Percentiles rank a stretch among this genome's conserved stretches.
phyloP scores from a whole-genome alignment of 495 filamentous ascomycete genomes.

The Podospora anserina region DNA sequence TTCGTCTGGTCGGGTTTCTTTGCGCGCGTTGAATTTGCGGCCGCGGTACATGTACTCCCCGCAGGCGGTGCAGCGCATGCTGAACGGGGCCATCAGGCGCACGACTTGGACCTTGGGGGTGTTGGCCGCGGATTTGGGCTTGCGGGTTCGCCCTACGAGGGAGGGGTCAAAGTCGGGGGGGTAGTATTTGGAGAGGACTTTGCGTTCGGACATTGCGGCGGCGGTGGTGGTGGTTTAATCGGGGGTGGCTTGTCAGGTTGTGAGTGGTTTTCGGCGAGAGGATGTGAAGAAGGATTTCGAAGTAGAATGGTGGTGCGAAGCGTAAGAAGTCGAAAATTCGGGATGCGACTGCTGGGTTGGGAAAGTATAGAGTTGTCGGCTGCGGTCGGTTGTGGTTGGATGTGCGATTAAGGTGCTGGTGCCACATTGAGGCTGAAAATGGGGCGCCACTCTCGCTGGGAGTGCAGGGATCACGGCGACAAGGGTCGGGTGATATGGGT shows the following conservation, averaged over 20 bases:
- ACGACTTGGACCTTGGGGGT: constrained; percentile 77
- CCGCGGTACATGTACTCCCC: constrained; percentile 97
- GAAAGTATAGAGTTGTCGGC: background rate
- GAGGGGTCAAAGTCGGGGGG: constrained; percentile 97
- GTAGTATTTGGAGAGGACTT: constrained; percentile 82
- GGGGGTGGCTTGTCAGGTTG: too few relatives aligned
- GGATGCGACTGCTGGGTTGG: background rate
- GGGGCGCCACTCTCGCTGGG: background rate
- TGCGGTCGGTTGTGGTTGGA: background rate
- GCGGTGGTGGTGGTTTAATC: background rate
- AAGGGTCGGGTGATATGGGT: background rate
- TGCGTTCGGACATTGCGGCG: constrained; percentile 84
- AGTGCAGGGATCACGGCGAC: background rate
- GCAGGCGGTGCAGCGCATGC: constrained; percentile 86
- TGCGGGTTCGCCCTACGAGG: constrained; percentile 62
- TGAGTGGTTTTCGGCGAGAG: too few relatives aligned
- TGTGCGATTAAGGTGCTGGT: background rate
- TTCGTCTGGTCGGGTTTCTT: constrained; percentile 81
- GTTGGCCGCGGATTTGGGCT: constrained; percentile 52
- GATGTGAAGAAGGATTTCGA: background rate
- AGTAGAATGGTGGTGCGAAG: background rate
- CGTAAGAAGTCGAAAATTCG: background rate
- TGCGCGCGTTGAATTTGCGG: constrained; percentile 94
- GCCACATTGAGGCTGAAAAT: background rate
- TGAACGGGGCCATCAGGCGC: constrained; percentile 94